phyloP scores from a whole-genome alignment of 768 basidiomycete species.

The Phlebiopsis gigantea region DNA sequence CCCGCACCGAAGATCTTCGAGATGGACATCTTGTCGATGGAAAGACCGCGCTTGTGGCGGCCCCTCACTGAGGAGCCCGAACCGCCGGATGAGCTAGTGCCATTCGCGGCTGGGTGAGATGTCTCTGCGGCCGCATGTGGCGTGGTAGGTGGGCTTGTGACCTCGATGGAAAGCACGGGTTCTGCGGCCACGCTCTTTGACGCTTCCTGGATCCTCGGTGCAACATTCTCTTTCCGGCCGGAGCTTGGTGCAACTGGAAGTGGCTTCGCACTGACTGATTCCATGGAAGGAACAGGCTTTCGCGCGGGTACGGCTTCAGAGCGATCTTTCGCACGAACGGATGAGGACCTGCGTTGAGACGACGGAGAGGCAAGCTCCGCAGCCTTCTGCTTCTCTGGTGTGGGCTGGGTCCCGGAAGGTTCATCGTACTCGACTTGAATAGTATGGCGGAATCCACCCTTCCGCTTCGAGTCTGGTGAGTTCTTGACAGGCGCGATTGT shows the following conservation, averaged over 20 bases:
- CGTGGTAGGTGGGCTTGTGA: constrained; percentile 26
- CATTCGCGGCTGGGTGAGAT: constrained; percentile 11
- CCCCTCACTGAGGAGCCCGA: constrained; percentile 37
- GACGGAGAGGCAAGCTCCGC: neutral
- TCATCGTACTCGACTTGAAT: constrained; percentile 96
- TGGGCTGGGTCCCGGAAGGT: constrained; percentile 27
- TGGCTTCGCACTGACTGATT: constrained; percentile 21
- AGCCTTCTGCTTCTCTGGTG: constrained; percentile 3
- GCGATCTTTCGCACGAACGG: constrained; percentile 3
- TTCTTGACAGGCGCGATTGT: constrained; percentile 31
- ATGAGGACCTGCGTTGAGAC: constrained; percentile 15
- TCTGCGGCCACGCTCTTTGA: constrained; percentile 16
- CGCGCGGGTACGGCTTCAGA: neutral
- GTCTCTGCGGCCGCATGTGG: constrained; percentile 18
- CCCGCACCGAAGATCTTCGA: constrained; percentile 63
- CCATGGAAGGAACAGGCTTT: constrained; percentile 13
- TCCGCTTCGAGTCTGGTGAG: constrained; percentile 40
- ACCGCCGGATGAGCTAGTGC: constrained; percentile 18
- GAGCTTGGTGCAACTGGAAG: constrained; percentile 25
- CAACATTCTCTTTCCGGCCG: constrained; percentile 7
- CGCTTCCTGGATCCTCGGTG: constrained; percentile 9
- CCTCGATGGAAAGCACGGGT: constrained; percentile 28
- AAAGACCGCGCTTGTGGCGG: constrained; percentile 63
- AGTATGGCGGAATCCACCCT: constrained; percentile 73
- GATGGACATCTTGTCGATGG: constrained; percentile 75